Percentiles rank a stretch among this genome's conserved stretches.
Conservation (phyloP, 257 asterid genomes). For the Hygrophila difformis region DNA sequence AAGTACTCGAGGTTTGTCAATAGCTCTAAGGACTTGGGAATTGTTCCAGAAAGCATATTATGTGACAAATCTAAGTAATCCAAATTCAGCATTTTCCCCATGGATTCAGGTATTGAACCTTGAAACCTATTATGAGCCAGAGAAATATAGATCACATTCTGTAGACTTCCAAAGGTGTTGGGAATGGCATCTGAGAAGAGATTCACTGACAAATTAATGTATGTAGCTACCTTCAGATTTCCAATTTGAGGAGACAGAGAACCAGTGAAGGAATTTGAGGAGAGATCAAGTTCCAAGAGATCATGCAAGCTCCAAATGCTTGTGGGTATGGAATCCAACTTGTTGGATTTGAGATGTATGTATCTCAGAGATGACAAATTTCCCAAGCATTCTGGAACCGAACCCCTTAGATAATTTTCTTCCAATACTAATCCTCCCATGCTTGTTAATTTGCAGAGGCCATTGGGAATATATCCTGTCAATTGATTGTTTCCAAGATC, state of each 20-base stretch:
- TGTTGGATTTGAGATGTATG: not conserved
- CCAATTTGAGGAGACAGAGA: constrained; percentile 4
- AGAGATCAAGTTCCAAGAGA: constrained; percentile 4
- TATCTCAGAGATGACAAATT: constrained; percentile 5
- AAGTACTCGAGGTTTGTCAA: not conserved
- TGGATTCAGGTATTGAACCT: not conserved
- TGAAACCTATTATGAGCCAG: not conserved
- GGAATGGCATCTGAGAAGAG: not conserved
- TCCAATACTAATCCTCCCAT: not conserved
- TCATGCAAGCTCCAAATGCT: constrained; percentile 8
- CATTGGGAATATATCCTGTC: constrained; percentile 8
- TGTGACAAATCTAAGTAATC: not conserved
- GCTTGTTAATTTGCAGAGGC: not conserved
- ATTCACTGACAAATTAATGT: not conserved
- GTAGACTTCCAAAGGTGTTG: not conserved
- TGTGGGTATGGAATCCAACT: constrained; percentile 6
- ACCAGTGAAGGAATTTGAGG: constrained; percentile 15
- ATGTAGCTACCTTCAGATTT: not conserved
- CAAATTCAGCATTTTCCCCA: not conserved
- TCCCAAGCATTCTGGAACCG: constrained; percentile 16
- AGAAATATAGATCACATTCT: not conserved
- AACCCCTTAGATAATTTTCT: constrained; percentile 4
- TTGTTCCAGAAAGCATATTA: not conserved
- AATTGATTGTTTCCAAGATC: not conserved
- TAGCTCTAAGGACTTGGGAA: not conserved